Evolutionary conservation across 805 yeast species (phyloP).

Genomic region (Yarrowia bubula): DNA sequence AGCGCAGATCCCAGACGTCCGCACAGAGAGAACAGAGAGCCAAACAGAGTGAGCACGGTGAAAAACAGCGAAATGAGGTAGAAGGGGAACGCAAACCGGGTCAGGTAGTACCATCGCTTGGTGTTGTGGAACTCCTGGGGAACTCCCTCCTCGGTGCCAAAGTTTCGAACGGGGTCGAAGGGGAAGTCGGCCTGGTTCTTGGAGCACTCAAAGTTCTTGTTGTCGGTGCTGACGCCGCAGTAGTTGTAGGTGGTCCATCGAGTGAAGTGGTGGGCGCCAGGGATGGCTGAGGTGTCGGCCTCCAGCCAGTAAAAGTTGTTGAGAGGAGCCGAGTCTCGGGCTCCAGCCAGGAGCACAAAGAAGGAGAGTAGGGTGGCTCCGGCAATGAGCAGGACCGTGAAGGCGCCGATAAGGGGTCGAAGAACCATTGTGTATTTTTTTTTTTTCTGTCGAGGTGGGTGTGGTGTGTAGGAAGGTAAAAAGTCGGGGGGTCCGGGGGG

Average conservation of each 20-base stretch:
- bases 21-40: conserved; percentile 34
- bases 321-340: conserved; percentile 51
- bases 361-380: conserved; percentile 54
- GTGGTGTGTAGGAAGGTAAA: not conserved
- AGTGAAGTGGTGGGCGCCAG: conserved; percentile 45
- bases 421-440: conserved; percentile 28
- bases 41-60: conserved; percentile 48
- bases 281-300: conserved; percentile 63
- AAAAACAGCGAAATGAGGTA: conserved; percentile 57
- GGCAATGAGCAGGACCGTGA: conserved; percentile 41
- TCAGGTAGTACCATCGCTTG: conserved; percentile 57
- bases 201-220: conserved; percentile 51
- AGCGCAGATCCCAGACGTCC: conserved; percentile 35
- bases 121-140: conserved; percentile 56
- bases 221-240: conserved; percentile 48
- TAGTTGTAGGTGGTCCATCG: conserved; percentile 84
- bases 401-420: conserved; percentile 38
- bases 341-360: conserved; percentile 67
- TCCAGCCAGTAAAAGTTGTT: conserved; percentile 74
- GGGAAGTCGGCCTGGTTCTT: conserved; percentile 71
- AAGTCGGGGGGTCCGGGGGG: conserved; percentile 4
- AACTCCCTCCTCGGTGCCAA: conserved; percentile 51
- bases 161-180: conserved; percentile 77
- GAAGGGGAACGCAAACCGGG: conserved; percentile 69
- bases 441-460: too few relatives aligned